A percentile compares a stretch with the other conserved stretches of the same genome.
Evolutionary conservation across 257 asterid genomes (phyloP).

Genomic region (Thymus quinquecostatus): DNA sequence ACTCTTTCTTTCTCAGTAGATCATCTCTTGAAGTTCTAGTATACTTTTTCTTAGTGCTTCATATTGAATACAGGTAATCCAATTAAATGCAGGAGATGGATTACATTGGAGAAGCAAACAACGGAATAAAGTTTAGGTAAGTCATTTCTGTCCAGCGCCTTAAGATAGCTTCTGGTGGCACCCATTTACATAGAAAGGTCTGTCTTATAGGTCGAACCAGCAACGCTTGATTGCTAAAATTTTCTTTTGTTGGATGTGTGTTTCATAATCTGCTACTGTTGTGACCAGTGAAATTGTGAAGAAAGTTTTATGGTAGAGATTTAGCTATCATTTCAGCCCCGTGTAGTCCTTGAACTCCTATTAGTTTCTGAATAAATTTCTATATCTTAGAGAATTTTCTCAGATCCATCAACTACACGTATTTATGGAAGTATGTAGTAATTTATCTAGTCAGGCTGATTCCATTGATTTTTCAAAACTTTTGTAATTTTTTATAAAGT

Average conservation of each 20-base stretch:
- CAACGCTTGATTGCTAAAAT: slow-evolving; percentile 13
- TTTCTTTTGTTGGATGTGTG: slow-evolving; percentile 6
- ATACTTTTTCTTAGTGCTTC: too few relatives aligned
- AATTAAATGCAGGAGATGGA: too few relatives aligned
- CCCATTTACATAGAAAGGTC: slow-evolving; percentile 5
- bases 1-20: too few relatives aligned
- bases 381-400: slow-evolving; percentile 17
- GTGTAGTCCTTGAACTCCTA: slow-evolving; percentile 5
- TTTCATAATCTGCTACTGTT: slow-evolving; percentile 12
- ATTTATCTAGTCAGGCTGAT: background rate
- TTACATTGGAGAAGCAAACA: too few relatives aligned
- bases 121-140: slow-evolving; percentile 56
- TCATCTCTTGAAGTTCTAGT: too few relatives aligned
- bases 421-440: background rate
- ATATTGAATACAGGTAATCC: too few relatives aligned
- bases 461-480: background rate
- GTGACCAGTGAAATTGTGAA: background rate
- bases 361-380: slow-evolving; percentile 1
- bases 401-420: slow-evolving; percentile 15
- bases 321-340: background rate
- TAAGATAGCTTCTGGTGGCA: slow-evolving; percentile 18
- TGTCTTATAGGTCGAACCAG: background rate
- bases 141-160: slow-evolving; percentile 19
- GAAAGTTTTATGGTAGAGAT: background rate
- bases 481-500: too few relatives aligned